Percentiles rank a stretch among this genome's conserved stretches.
phyloP scores from a whole-genome alignment of 2,329 filamentous ascomycete genomes.

The Colletotrichum sublineola region DNA sequence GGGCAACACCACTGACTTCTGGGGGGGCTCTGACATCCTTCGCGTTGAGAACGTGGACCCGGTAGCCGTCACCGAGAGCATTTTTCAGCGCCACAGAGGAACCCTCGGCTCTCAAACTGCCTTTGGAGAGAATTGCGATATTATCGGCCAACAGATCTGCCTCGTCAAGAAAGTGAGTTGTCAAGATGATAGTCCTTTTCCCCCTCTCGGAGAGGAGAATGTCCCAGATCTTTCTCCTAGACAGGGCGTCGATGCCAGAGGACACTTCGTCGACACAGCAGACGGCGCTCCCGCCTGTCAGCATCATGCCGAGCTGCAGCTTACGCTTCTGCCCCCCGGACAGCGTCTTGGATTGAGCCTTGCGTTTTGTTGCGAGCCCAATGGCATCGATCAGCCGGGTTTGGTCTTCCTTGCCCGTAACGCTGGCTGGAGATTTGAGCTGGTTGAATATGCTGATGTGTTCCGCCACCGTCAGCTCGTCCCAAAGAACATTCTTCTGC shows the following conservation, averaged over 20 bases:
- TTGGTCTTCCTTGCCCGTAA: conserved; percentile 59
- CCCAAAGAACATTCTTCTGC: conserved; percentile 83
- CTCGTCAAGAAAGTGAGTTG: conserved; percentile 83
- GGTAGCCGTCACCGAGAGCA: conserved; percentile 65
- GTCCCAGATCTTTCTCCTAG: conserved; percentile 63
- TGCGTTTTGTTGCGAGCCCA: conserved; percentile 74
- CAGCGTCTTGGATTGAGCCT: conserved; percentile 72
- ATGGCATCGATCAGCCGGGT: conserved; percentile 69
- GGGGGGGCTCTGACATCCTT: conserved; percentile 61
- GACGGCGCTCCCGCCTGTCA: conserved; percentile 78
- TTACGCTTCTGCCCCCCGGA: conserved; percentile 84
- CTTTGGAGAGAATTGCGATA: conserved; percentile 78
- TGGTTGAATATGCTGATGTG: conserved; percentile 78
- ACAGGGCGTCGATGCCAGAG: conserved; percentile 79
- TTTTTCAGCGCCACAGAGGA: conserved; percentile 78
- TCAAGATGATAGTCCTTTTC: conserved; percentile 75
- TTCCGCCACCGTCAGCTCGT: conserved; percentile 77
- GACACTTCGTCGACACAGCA: conserved; percentile 83
- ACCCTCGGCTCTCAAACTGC: conserved; percentile 74
- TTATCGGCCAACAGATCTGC: conserved; percentile 79
- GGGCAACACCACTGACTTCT: conserved; percentile 67
- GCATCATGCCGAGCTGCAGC: conserved; percentile 83
- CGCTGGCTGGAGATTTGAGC: conserved; percentile 69
- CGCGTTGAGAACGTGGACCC: conserved; percentile 52
- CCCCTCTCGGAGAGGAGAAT: conserved; percentile 78